A percentile compares a stretch with the other conserved stretches of the same genome.
Evolutionary conservation across 352 stramenopile species (phyloP).

Genomic region (Phytophthora pisi): DNA sequence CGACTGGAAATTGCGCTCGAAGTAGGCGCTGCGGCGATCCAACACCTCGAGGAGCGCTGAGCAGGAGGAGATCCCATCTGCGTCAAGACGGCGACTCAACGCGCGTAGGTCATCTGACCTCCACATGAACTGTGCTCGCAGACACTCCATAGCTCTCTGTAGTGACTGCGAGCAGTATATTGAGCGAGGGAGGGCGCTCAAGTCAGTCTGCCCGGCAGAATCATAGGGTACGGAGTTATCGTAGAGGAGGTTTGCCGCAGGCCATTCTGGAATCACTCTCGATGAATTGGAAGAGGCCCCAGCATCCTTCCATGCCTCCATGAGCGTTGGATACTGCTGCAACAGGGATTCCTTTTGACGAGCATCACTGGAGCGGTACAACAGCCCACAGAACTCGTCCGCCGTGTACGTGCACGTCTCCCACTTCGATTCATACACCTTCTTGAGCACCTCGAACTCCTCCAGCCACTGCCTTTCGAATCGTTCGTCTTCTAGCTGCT

Average conservation of each 20-base stretch:
- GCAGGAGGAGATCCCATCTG: slow-evolving; percentile 47
- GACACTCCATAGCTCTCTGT: slow-evolving; percentile 28
- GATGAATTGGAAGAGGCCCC: slow-evolving; percentile 23
- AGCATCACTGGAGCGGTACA: slow-evolving; percentile 56
- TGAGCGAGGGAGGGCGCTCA: neutral
- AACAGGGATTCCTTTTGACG: slow-evolving; percentile 55
- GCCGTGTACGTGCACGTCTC: slow-evolving; percentile 71
- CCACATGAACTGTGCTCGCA: slow-evolving; percentile 61
- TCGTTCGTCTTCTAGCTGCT: slow-evolving; percentile 49
- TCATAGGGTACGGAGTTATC: slow-evolving; percentile 26
- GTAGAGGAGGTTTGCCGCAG: slow-evolving; percentile 30
- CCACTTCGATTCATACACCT: slow-evolving; percentile 57
- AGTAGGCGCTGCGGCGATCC: slow-evolving; percentile 33
- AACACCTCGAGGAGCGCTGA: slow-evolving; percentile 41
- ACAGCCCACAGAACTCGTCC: slow-evolving; percentile 68
- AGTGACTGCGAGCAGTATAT: slow-evolving; percentile 43
- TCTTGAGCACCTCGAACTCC: slow-evolving; percentile 59
- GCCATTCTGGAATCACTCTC: slow-evolving; percentile 48
- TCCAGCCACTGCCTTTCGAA: slow-evolving; percentile 66
- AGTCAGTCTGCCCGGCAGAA: neutral
- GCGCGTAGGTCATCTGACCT: slow-evolving; percentile 35
- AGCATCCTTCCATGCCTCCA: slow-evolving; percentile 57
- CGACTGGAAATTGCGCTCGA: slow-evolving; percentile 59
- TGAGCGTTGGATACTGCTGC: slow-evolving; percentile 61
- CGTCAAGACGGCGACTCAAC: slow-evolving; percentile 44